Conservation (phyloP, 257 asterid genomes). For the Phtheirospermum japonicum region DNA sequence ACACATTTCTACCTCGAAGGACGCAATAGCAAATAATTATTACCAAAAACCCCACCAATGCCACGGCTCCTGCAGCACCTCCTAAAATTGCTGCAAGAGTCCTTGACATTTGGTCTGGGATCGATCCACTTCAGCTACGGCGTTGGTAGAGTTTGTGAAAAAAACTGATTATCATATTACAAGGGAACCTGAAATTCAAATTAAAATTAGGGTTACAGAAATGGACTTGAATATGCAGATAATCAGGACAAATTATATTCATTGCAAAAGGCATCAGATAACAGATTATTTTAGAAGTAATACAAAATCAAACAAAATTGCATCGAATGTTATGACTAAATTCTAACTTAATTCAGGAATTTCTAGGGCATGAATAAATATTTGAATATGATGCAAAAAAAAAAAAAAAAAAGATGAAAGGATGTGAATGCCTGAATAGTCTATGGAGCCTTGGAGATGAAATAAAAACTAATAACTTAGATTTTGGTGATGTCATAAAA, state of each 20-base stretch:
- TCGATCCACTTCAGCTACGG: constrained; percentile 55
- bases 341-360: no score
- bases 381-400: no score
- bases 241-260: constrained; percentile 2
- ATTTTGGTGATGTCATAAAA: neutral
- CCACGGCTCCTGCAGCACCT: constrained; percentile 99
- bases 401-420: no score
- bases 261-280: constrained; percentile 12
- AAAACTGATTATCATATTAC: constrained; percentile 37
- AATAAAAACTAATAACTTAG: neutral
- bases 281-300: constrained; percentile 18
- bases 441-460: neutral
- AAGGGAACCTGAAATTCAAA: constrained; percentile 58
- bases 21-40: constrained; percentile 56
- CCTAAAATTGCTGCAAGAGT: constrained; percentile 94
- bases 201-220: constrained; percentile 6
- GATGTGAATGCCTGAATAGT: no score
- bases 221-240: constrained; percentile 5
- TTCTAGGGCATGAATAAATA: no score
- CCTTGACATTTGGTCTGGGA: constrained; percentile 79
- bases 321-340: no score
- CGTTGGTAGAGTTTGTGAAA: constrained; percentile 26
- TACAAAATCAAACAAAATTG: constrained; percentile 6
- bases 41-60: constrained; percentile 58
- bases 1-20: constrained; percentile 43